These are phyloP conservation scores for Ceratobasidium sp. DNA, from an alignment of 1,284 basidiomycete genomes.

Conservation along the genomic window DNA sequence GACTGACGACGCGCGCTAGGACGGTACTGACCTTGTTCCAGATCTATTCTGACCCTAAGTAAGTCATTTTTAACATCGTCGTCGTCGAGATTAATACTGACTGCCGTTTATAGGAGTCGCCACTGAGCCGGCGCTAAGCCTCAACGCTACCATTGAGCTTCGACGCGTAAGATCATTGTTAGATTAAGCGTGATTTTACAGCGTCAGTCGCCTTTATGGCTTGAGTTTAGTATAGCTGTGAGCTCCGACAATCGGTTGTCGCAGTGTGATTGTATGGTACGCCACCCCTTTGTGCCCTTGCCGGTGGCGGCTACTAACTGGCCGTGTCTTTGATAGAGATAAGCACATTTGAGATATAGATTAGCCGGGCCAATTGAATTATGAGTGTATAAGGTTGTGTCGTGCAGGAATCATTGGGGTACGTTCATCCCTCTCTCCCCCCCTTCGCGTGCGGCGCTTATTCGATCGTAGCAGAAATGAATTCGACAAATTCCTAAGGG, in stretches of 20 bases:
- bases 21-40: background rate
- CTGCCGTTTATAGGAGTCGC: constrained; percentile 11
- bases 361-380: background rate
- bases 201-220: background rate
- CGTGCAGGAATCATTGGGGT: background rate
- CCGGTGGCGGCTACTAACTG: background rate
- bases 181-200: background rate
- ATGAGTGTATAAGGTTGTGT: background rate
- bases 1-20: constrained; percentile 1
- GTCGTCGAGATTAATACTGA: background rate
- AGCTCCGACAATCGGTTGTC: background rate
- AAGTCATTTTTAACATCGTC: background rate
- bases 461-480: background rate
- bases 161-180: constrained; percentile 20
- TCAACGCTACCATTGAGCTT: background rate
- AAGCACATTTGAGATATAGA: background rate
- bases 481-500: too few relatives aligned
- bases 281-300: constrained; percentile 5
- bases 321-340: background rate
- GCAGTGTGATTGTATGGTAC: constrained; percentile 20
- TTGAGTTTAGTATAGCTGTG: background rate
- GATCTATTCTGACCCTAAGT: constrained; percentile 8
- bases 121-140: constrained; percentile 5
- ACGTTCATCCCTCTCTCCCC: background rate
- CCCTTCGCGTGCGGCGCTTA: background rate